Base-by-base conservation (phyloP, 2,329 filamentous ascomycete genomes). In the Penicillium occitanis region DNA sequence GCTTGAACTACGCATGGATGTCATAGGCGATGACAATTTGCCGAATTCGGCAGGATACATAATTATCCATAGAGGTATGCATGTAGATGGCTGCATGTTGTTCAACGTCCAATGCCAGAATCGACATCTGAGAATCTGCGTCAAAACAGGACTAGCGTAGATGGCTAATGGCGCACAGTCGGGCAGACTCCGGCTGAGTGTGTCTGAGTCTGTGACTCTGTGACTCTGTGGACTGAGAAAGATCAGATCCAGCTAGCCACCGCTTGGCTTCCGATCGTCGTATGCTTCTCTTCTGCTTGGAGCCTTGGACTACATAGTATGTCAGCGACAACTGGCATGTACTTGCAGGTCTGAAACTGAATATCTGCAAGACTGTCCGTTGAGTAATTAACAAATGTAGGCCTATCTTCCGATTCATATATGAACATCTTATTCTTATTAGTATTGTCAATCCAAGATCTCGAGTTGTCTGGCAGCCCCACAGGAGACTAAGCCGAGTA, bases 241-340 rank as follows among this genome's bases (percentile, higher is more conserved):
- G 51, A 55, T 55, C 50, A 19, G 28, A 33, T 53, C 51, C 51
- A 55, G 51, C 51, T 35, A 55, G 51, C 51, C 51, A 55, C 51
- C 28, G 25, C 50, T 53, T 55, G 51, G 51, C 51, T 35, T 55
- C 51, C 51, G 28, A 55, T 55, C 51, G 30, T 55, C 28, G 28
- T 37, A 14, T 17, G 19, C 10, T 6, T 55, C 14, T 51, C 10
- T 19, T 11, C 42, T 19, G n/a, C 25, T 25, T 25, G 25, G 25
- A 25, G 25, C 25, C 30, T 33, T 33, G 30, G 30, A 33, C 30
- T 33, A 30, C 30, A 30, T 30, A 7, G 5, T 19, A 22, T 30
- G 25, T 53, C 4, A 33, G 50, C 50, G 50, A 53, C 50, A 53
- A n/a, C 50, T 53, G 25, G 28, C 50, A 53, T 6, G 6, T 8